phyloP scores from a whole-genome alignment of 2,329 filamentous ascomycete species.

The Davidsoniella australis region DNA sequence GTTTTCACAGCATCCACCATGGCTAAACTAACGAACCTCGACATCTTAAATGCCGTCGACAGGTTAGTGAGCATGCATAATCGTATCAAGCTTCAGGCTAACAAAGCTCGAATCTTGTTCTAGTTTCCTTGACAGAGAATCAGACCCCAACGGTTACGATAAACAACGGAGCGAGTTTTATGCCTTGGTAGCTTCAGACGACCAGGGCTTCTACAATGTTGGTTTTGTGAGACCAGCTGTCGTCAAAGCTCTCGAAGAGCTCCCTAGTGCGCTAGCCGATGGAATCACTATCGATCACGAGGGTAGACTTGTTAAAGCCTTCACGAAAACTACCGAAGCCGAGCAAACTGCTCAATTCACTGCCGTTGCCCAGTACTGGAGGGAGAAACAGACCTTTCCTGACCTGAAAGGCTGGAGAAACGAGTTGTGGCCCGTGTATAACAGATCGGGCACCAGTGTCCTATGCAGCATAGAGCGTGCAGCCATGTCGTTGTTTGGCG shows the following conservation, averaged over 20 bases:
- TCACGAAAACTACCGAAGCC: constrained; percentile 38
- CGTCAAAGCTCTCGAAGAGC: constrained; percentile 28
- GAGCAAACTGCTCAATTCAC: constrained; percentile 42
- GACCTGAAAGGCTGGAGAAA: constrained; percentile 65
- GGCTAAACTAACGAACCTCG: constrained; percentile 23
- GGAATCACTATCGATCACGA: constrained; percentile 43
- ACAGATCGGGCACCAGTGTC: constrained; percentile 36
- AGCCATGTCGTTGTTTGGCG: constrained; percentile 56
- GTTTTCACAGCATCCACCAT: background rate
- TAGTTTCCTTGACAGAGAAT: constrained; percentile 63
- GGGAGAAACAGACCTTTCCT: constrained; percentile 51
- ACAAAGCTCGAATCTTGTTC: background rate
- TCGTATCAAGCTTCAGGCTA: background rate
- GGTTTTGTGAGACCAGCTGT: constrained; percentile 41
- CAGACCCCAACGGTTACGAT: constrained; percentile 39
- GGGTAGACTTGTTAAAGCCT: constrained; percentile 45
- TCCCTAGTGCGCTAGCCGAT: constrained; percentile 34
- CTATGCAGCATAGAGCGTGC: constrained; percentile 64
- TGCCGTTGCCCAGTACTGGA: constrained; percentile 48
- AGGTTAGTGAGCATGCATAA: constrained; percentile 24
- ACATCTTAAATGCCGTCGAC: constrained; percentile 37
- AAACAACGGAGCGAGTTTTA: constrained; percentile 44
- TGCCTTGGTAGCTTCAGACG: constrained; percentile 45
- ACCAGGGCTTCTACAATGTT: constrained; percentile 44
- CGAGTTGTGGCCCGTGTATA: constrained; percentile 67